Evolutionary conservation across 139 green algal genomes (phyloP).

Genomic region (Penium margaritaceum): DNA sequence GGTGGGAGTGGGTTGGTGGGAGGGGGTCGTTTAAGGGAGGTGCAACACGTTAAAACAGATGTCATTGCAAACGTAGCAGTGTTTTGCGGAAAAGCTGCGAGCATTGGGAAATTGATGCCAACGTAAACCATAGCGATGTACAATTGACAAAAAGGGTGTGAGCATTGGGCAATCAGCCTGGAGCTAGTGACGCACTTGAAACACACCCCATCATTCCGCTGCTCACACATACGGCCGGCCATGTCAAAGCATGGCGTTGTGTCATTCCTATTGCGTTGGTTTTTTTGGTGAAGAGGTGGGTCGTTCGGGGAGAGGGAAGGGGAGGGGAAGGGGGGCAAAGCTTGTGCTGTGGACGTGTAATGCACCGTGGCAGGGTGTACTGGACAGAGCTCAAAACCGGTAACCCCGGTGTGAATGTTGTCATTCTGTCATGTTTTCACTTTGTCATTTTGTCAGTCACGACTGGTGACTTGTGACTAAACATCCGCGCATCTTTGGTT

Average conservation of each 20-base stretch:
- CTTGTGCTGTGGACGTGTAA: not conserved
- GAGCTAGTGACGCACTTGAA: no score
- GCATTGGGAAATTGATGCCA: no score
- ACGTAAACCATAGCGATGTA: no score
- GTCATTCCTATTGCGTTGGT: no score
- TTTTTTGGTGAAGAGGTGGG: no score
- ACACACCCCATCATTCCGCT: no score
- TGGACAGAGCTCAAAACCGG: not conserved
- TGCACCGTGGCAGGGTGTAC: not conserved
- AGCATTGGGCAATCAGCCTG: no score
- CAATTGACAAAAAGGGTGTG: no score
- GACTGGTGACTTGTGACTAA: not conserved
- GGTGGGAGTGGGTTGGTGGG: not conserved
- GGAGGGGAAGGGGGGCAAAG: not conserved
- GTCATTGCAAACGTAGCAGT: not conserved
- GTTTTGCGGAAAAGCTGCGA: not conserved
- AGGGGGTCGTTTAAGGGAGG: not conserved
- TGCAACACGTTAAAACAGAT: not conserved
- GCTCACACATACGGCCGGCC: no score
- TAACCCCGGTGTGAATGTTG: not conserved
- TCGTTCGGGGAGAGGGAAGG: not conserved
- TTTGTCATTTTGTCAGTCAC: not conserved
- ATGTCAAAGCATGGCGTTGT: no score
- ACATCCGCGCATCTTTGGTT: not conserved
- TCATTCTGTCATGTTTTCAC: not conserved